Conservation (phyloP, 805 yeast species). For the Wickerhamomyces ciferrii region DNA sequence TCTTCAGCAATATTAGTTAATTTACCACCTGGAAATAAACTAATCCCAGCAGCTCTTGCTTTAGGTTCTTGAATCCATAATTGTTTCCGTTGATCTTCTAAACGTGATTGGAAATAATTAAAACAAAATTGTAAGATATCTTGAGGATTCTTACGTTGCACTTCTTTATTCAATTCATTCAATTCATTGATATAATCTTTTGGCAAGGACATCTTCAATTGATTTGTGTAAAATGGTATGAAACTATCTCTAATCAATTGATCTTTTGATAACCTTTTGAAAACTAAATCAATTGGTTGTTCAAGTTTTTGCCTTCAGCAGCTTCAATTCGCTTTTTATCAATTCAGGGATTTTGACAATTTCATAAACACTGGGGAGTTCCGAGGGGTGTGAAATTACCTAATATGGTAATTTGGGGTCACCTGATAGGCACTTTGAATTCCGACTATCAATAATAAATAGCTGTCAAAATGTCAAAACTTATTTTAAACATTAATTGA, state of each 20-base stretch:
- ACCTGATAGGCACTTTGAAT: background rate
- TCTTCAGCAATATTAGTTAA: conserved; percentile 24
- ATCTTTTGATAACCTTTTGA: background rate
- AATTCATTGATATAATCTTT: conserved; percentile 45
- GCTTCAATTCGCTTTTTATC: background rate
- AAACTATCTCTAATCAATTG: background rate
- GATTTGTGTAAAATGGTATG: background rate
- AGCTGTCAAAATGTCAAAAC: background rate
- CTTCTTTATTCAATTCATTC: conserved; percentile 56
- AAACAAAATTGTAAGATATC: conserved; percentile 76
- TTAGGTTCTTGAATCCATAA: conserved; percentile 45
- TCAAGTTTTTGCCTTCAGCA: background rate
- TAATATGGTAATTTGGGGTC: background rate
- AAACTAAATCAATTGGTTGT: too few species aligned
- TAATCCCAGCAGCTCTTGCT: conserved; percentile 46
- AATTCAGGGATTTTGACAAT: background rate
- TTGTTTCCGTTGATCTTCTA: conserved; percentile 53
- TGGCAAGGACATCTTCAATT: conserved; percentile 28
- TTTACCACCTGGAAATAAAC: conserved; percentile 34
- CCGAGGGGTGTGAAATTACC: background rate
- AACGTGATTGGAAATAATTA: conserved; percentile 57
- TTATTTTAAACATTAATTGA: too few species aligned
- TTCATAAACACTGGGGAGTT: background rate
- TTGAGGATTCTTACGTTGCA: conserved; percentile 48
- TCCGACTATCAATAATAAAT: background rate